phyloP scores from a whole-genome alignment of 805 yeast genomes.

The Yarrowia phangngaensis region DNA sequence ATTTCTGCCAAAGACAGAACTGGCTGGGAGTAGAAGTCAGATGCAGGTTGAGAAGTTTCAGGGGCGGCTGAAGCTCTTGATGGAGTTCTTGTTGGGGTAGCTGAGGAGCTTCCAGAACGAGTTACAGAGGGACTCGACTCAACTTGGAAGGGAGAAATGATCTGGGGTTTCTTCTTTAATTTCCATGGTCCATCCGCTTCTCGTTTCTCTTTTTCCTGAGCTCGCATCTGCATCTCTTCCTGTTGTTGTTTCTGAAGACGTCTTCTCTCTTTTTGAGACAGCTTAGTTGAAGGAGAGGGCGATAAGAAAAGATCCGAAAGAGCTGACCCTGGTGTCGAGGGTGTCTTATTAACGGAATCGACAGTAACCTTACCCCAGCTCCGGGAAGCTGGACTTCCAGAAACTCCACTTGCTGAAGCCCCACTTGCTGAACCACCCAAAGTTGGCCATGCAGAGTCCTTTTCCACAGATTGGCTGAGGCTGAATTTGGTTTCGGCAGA shows the following conservation, averaged over 20 bases:
- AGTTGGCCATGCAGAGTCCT: conserved; percentile 18
- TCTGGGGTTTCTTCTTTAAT: conserved; percentile 12
- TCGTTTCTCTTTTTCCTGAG: conserved; percentile 9
- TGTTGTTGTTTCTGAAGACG: conserved; percentile 40
- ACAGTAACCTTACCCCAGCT: conserved; percentile 5
- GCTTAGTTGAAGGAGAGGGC: conserved; percentile 40
- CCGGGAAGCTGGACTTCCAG: background rate
- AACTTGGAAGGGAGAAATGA: conserved; percentile 3
- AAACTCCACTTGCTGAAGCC: too few species aligned
- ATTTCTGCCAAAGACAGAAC: conserved; percentile 32
- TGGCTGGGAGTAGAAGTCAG: conserved; percentile 9
- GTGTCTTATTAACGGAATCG: too few species aligned
- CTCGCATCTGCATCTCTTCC: conserved; percentile 15
- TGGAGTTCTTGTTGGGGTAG: background rate
- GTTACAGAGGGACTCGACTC: conserved; percentile 2
- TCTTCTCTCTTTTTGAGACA: conserved; percentile 61
- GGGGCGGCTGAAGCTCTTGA: background rate
- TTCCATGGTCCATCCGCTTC: conserved; percentile 19
- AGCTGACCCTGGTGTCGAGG: background rate
- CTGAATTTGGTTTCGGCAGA: conserved; percentile 4
- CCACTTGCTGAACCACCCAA: conserved; percentile 6
- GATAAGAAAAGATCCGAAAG: conserved; percentile 7
- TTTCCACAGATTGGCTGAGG: conserved; percentile 9
- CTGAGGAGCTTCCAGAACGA: background rate
- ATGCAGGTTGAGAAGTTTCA: background rate